Evolutionary conservation across 495 filamentous ascomycete genomes (phyloP).

Genomic region (Hyaloscypha variabilis): DNA sequence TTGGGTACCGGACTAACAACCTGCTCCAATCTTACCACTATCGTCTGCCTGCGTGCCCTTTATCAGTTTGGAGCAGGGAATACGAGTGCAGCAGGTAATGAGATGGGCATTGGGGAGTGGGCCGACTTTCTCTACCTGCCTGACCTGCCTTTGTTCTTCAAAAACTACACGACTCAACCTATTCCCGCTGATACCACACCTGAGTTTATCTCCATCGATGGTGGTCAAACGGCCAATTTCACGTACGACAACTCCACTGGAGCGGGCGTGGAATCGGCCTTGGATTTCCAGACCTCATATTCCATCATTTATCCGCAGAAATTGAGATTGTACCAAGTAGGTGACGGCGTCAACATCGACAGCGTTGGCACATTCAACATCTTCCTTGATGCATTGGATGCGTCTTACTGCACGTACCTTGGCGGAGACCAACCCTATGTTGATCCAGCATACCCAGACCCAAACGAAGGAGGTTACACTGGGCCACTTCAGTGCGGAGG

Average conservation of each 20-base stretch:
- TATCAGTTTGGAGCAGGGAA: slow-evolving; percentile 20
- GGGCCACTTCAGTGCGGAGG: slow-evolving; percentile 22
- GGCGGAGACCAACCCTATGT: slow-evolving; percentile 15
- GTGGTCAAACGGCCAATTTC: slow-evolving; percentile 26
- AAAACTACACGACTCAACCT: slow-evolving; percentile 25
- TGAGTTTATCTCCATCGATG: slow-evolving; percentile 30
- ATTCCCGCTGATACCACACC: slow-evolving; percentile 25
- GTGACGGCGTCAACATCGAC: slow-evolving; percentile 34
- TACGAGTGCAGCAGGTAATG: slow-evolving; percentile 39
- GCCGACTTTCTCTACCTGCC: slow-evolving; percentile 42
- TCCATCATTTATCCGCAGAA: slow-evolving; percentile 39
- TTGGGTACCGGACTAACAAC: slow-evolving; percentile 14
- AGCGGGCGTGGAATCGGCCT: slow-evolving; percentile 29
- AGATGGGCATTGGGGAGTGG: slow-evolving; percentile 56
- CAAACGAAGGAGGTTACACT: not conserved
- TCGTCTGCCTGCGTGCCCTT: slow-evolving; percentile 29
- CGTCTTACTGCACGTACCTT: not conserved
- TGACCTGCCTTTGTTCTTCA: slow-evolving; percentile 31
- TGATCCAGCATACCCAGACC: slow-evolving; percentile 2
- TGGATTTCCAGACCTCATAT: slow-evolving; percentile 39
- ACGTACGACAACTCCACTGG: not conserved
- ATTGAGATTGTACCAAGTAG: slow-evolving; percentile 41
- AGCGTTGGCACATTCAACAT: slow-evolving; percentile 41
- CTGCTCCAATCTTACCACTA: slow-evolving; percentile 28
- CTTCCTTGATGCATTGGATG: slow-evolving; percentile 3